Evolutionary conservation across 305 asterid genomes (phyloP).

Genomic region (Solanum hybrid): DNA sequence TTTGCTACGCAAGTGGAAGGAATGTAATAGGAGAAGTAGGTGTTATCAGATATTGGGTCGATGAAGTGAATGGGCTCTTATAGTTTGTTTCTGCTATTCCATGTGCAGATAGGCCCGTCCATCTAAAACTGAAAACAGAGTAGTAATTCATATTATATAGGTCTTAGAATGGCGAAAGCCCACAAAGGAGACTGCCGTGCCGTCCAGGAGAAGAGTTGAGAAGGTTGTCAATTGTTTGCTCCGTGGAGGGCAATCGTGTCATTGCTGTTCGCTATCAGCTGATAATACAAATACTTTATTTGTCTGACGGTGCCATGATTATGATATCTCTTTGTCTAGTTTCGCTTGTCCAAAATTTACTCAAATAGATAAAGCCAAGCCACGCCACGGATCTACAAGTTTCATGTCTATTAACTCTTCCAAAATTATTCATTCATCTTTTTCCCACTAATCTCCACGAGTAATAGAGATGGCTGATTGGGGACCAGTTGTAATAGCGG

Average conservation of each 20-base stretch:
- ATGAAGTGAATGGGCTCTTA: not conserved
- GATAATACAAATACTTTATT: not conserved
- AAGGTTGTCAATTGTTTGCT: not conserved
- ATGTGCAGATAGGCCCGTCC: not conserved
- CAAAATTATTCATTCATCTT: not conserved
- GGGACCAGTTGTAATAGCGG: slow-evolving; percentile 33
- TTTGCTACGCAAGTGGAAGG: not conserved
- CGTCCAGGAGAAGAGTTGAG: not conserved
- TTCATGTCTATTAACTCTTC: not conserved
- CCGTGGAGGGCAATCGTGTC: not conserved
- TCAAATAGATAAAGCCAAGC: not conserved
- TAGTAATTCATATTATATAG: no score
- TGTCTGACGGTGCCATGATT: not conserved
- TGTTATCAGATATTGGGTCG: not conserved
- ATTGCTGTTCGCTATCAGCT: not conserved
- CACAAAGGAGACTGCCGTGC: not conserved
- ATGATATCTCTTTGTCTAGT: not conserved
- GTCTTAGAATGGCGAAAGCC: not conserved
- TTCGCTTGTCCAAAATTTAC: not conserved
- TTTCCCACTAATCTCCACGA: not conserved
- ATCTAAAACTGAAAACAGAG: not conserved
- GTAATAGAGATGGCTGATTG: slow-evolving; percentile 22
- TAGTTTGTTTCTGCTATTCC: not conserved
- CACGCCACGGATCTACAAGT: not conserved
- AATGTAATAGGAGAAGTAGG: not conserved